Evolutionary conservation across 441 rosid species (phyloP), one percentile per base, ranked within the genome.

Genomic region (Pelargonium australe): DNA sequence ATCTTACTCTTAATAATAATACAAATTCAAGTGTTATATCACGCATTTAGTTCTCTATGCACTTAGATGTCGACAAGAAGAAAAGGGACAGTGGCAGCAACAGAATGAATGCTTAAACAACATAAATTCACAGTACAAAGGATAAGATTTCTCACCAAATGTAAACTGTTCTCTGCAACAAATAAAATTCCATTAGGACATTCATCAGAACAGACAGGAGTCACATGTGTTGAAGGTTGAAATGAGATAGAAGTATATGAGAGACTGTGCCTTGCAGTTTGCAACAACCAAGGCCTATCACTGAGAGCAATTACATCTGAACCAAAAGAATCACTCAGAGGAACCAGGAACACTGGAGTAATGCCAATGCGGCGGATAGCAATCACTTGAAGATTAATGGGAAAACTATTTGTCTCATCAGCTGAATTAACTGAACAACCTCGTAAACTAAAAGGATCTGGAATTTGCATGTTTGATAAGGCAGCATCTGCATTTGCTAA

Each of bases 231-330:
- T 68, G 98, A 89, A 68, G 96, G 86, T 82, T 89, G 98, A 81
- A 92, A 95, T 49, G 99, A 87, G 69, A 95, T 86, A 71, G 99
- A 95, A 57, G 91, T 82, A 81, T 86, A 90, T 61, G 97, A 83
- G 70, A 95, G 89, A 80, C 98, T 85, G 74, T 92, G 98, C 74
- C 96, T 86, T 68, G 97, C 97, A 73, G 95, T 83, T 75, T 90
- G 96, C 84, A 95, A 77, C 72, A 95, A 82, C 99, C 99, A 95
- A 20, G 96, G 98, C 78, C 99, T 87, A 75, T 90, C 98, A 80
- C 99, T 89, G 70, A 95, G 95, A 68, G 84, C 95, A 80, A 95
- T 89, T 67, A 95, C 83, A 79, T 95, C 97, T 17, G 97, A 73
- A 73, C 89, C 94, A 73, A 88, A 82, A 4, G 85, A 79, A 81